phyloP scores from a whole-genome alignment of 129 eudicot species.

The Tagetes patula region DNA sequence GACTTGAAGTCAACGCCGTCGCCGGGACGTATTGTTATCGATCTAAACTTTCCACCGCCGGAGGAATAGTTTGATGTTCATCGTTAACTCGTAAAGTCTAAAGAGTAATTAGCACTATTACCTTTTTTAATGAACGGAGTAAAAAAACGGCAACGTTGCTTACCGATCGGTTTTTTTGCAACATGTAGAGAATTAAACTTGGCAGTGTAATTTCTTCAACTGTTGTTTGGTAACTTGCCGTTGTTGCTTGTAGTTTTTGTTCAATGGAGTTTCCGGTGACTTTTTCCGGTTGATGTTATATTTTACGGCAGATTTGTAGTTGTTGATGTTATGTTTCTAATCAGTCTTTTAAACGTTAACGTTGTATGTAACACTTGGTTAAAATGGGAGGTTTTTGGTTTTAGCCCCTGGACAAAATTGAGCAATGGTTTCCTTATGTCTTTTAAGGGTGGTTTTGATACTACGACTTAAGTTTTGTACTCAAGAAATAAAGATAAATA shows the following conservation, averaged over 20 bases:
- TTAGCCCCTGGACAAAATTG: no score
- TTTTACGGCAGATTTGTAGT: background rate
- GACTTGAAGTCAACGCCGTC: constrained; percentile 38
- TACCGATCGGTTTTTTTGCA: constrained; percentile 38
- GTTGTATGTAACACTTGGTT: no score
- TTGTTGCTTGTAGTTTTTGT: constrained; percentile 24
- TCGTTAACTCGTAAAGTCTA: background rate
- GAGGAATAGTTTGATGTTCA: constrained; percentile 2
- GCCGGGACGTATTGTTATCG: constrained; percentile 32
- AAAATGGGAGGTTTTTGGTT: no score
- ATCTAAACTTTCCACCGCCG: constrained; percentile 61
- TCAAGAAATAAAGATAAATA: no score
- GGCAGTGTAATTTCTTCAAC: constrained; percentile 23
- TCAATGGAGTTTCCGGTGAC: constrained; percentile 26
- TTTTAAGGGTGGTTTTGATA: no score
- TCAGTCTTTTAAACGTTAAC: background rate
- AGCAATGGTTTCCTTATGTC: no score
- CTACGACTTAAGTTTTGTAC: no score
- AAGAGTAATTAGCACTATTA: constrained; percentile 20
- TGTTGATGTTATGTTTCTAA: background rate
- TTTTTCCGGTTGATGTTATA: background rate
- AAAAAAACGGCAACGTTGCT: constrained; percentile 17
- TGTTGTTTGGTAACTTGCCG: constrained; percentile 32
- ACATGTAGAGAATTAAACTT: constrained; percentile 27
- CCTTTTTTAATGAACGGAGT: background rate